phyloP scores from a whole-genome alignment of 2,329 filamentous ascomycete genomes.

The Colletotrichum nymphaeae region DNA sequence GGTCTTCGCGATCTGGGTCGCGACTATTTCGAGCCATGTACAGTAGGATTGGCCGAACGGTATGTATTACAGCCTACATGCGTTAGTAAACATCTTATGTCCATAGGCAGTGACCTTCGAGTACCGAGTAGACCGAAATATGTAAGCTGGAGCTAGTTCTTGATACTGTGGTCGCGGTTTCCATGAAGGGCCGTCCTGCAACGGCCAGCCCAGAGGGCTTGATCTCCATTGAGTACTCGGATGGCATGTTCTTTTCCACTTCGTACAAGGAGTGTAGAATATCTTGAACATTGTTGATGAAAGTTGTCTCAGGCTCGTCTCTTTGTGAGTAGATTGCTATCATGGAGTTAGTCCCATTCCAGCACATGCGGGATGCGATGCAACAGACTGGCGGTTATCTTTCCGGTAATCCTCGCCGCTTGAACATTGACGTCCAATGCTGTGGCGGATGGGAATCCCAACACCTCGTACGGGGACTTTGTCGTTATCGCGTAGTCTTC shows the following conservation, averaged over 20 bases:
- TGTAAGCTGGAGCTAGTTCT: slow-evolving; percentile 23
- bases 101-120: no score
- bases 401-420: slow-evolving; percentile 19
- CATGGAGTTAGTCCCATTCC: not conserved
- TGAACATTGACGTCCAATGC: slow-evolving; percentile 18
- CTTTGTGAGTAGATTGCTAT: slow-evolving; percentile 22
- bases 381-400: slow-evolving; percentile 19
- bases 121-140: slow-evolving; percentile 16
- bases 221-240: slow-evolving; percentile 21
- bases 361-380: accelerated
- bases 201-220: not conserved
- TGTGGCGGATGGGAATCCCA: slow-evolving; percentile 18
- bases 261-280: slow-evolving; percentile 19
- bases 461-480: slow-evolving; percentile 3
- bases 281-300: slow-evolving; percentile 17
- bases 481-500: slow-evolving; percentile 22
- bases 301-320: not conserved
- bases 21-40: slow-evolving; percentile 28
- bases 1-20: not conserved
- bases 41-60: slow-evolving; percentile 19
- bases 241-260: slow-evolving; percentile 19
- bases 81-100: not conserved
- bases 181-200: slow-evolving; percentile 16
- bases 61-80: slow-evolving; percentile 13
- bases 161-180: not conserved